Evolutionary conservation across 306 rosid genomes (phyloP), one percentile per base, ranked within the genome.

Genomic region (Abrus precatorius): DNA sequence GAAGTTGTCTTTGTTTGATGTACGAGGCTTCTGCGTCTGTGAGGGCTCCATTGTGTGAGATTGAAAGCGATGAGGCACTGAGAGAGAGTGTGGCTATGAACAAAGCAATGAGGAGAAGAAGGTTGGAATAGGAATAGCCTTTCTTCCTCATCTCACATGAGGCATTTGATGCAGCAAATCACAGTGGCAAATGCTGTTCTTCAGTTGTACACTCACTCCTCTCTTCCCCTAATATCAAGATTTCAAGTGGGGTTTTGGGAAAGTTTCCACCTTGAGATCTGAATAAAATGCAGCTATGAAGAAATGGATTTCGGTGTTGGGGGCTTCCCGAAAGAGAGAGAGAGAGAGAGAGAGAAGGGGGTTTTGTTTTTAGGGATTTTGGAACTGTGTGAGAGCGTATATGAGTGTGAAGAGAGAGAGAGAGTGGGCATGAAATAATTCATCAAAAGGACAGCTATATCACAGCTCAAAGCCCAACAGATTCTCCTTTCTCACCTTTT

Each of bases 381-480:
- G 88, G 92, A 90, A 91, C 29, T 54, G 90, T 84, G 85, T 76
- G 90, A 33, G 63, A 44, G 72, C 60, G 83, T 77, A 78, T 84
- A 84, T 38, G 83, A 78, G 57, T 47, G 72, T 77, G 69, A 48
- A 49, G 74, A 70, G 47, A 12, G 13, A 5, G 28, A 4, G 72
- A 1, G 65, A 59, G 66, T 7, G 87, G 54, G 69, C 78, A 55
- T 78, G 72, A 75, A 53, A 85, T 87, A 84, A 89, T 82, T 41
- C 89, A 82, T 77, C 88, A 49, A 81, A 76, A 52, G 65, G 92
- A 89, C 98, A 94, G 98, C 98, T 92, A 94, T 52, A 83, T 90
- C 89, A 91, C 94, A 94, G 97, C 97, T 94, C 94, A 86, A 90
- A 88, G 80, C 93, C 93, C 96, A 89, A 94, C 94, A 88, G 83